Evolutionary conservation across 805 yeast genomes (phyloP), one percentile per base, ranked within the genome.

Genomic region (Cephaloascus albidus): DNA sequence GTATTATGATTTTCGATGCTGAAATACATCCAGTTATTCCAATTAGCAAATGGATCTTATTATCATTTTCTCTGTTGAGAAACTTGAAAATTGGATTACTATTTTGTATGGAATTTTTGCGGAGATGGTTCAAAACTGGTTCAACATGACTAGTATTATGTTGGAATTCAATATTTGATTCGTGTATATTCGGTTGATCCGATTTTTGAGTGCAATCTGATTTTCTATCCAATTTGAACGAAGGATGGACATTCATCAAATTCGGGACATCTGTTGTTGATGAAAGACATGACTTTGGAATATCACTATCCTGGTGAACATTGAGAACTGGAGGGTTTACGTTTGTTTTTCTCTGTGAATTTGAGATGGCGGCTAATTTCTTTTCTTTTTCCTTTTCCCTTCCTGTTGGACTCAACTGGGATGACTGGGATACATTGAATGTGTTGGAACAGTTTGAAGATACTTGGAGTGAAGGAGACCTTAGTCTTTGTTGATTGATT

Each of bases 1-100:
- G 47, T 4, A 48, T 38, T 16, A 54, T 40, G 37, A 52, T 53
- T 26, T 53, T 46, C 32, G 44, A 49, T 16, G 46, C 42, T 3
- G 57, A 46, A 20, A 53, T 47, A 35, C 57, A 54, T 2, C 58
- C 58, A 2, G 58, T 50, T 14, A 54, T 46, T 16, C 55, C 58
- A 36, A 54, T 52, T 18, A 54, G 40, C n/a, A 54, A 42, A 40
- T 54, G 58, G 18, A 47, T 34, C 26, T 50, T 53, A 12, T 44
- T 36, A 34, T 40, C 39, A n/a, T 38, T 26, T 34, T 52, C 50
- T n/a, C 28, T 23, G 12, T 12, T 23, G 10, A 23, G 12, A 23
- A 8, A 23, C 12, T 23, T 23, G 28, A 23, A 8, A 12, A 23
- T 23, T 6, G 28, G 28, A 12, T 23, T 23, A 12, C 12, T 23